A percentile compares a stretch with the other conserved stretches of the same genome.
Evolutionary conservation across 495 filamentous ascomycete genomes (phyloP).

Genomic region (Talaromyces trachyspermus): DNA sequence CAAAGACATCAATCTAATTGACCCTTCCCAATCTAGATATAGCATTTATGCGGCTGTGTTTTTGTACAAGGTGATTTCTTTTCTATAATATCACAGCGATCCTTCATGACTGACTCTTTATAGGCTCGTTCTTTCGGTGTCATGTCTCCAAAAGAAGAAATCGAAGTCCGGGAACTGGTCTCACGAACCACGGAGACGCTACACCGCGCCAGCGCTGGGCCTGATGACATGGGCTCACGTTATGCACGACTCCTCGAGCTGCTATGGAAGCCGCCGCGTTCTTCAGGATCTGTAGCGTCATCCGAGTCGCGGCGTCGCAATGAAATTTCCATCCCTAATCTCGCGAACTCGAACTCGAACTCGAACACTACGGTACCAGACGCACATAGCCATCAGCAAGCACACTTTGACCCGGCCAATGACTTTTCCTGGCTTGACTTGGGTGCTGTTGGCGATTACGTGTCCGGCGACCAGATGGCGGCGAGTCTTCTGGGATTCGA

Average conservation of each 20-base stretch:
- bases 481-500: slow-evolving; percentile 31
- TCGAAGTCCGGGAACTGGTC: slow-evolving; percentile 44
- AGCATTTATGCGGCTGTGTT: slow-evolving; percentile 51
- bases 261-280: slow-evolving; percentile 35
- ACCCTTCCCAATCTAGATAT: slow-evolving; percentile 26
- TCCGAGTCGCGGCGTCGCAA: slow-evolving; percentile 23
- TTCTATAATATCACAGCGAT: no score
- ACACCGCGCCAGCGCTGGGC: slow-evolving; percentile 44
- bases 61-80: slow-evolving; percentile 37
- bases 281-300: slow-evolving; percentile 17
- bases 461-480: slow-evolving; percentile 37
- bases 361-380: no score
- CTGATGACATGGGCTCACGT: slow-evolving; percentile 46
- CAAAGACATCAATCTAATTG: slow-evolving; percentile 1
- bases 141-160: slow-evolving; percentile 44
- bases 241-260: slow-evolving; percentile 49
- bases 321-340: slow-evolving; percentile 6
- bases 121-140: slow-evolving; percentile 49
- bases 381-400: slow-evolving; percentile 8
- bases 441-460: slow-evolving; percentile 50
- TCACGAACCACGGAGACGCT: slow-evolving; percentile 43
- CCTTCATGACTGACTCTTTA: not conserved
- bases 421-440: slow-evolving; percentile 54
- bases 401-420: slow-evolving; percentile 42
- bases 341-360: not conserved